A percentile compares a stretch with the other conserved stretches of the same genome.
Conservation (phyloP, 495 filamentous ascomycete genomes). For the Penicillium antarcticum region DNA sequence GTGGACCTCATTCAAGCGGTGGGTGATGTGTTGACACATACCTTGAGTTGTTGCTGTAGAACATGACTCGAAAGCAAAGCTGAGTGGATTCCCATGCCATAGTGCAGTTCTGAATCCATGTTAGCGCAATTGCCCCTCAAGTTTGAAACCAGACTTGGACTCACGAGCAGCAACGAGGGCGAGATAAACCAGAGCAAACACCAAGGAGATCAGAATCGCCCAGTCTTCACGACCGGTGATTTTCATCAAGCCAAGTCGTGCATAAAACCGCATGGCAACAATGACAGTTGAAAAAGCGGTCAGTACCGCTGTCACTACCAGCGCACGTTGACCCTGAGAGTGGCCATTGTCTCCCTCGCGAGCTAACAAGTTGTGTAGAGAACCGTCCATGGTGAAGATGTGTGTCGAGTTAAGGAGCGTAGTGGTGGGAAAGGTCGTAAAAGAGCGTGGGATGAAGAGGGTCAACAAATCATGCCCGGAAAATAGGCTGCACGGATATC, state of each 20-base stretch:
- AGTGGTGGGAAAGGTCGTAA: not conserved
- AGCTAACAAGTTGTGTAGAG: conserved; percentile 15
- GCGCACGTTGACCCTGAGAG: conserved; percentile 27
- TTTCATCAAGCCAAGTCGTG: conserved; percentile 35
- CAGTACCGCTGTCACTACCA: conserved; percentile 36
- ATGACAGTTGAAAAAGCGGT: conserved; percentile 25
- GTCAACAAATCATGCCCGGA: not conserved
- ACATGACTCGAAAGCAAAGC: conserved; percentile 12
- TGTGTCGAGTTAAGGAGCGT: conserved; percentile 2
- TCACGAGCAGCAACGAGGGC: conserved; percentile 32
- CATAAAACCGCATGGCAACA: conserved; percentile 33
- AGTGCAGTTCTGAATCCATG: conserved; percentile 25
- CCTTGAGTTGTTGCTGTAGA: conserved; percentile 32
- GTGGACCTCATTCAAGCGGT: not conserved
- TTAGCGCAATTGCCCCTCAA: not conserved
- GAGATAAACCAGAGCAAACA: conserved; percentile 34
- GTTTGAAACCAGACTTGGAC: not conserved
- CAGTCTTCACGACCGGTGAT: conserved; percentile 37
- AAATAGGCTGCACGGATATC: not conserved
- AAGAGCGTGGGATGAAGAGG: conserved; percentile 10
- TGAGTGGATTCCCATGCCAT: conserved; percentile 28
- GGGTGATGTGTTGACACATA: not conserved
- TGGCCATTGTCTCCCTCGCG: conserved; percentile 17
- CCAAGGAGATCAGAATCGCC: conserved; percentile 29
- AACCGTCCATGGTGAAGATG: conserved; percentile 16